These are phyloP conservation scores for Ogataea nitratoaversa DNA, from an alignment of 805 yeast genomes.

Conservation along the genomic window DNA sequence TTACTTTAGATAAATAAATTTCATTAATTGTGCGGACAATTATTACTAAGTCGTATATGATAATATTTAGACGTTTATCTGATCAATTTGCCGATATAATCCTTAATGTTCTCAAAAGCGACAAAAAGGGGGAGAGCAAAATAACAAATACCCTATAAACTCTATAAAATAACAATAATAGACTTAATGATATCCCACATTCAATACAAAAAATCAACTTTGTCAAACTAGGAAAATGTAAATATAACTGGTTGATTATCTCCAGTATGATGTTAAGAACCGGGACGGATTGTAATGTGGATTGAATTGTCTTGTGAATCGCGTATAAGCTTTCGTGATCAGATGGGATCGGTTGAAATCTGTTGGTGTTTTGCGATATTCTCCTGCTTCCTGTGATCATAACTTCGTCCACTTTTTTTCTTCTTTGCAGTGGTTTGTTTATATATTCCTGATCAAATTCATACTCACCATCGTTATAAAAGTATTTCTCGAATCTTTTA, in stretches of 20 bases:
- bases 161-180: slow-evolving; percentile 7
- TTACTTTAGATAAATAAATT: too few species aligned
- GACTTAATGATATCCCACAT: slow-evolving; percentile 5
- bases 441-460: not conserved
- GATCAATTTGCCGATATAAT: not conserved
- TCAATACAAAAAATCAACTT: slow-evolving; percentile 10
- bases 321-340: not conserved
- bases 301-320: slow-evolving; percentile 14
- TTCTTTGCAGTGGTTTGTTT: not conserved
- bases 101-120: not conserved
- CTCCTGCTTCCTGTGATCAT: not conserved
- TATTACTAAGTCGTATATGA: too few species aligned
- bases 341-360: not conserved
- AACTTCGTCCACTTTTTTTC: not conserved
- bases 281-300: slow-evolving; percentile 10
- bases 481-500: not conserved
- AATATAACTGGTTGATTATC: slow-evolving; percentile 10
- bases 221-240: slow-evolving; percentile 4
- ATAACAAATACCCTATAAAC: not conserved
- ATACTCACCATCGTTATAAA: not conserved
- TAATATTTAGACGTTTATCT: not conserved
- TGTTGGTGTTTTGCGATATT: not conserved
- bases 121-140: not conserved
- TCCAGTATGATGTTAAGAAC: slow-evolving; percentile 12
- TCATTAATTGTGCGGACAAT: too few species aligned